Evolutionary conservation across 2,329 filamentous ascomycete genomes (phyloP).

Genomic region (Chaetoscypha palmicola): DNA sequence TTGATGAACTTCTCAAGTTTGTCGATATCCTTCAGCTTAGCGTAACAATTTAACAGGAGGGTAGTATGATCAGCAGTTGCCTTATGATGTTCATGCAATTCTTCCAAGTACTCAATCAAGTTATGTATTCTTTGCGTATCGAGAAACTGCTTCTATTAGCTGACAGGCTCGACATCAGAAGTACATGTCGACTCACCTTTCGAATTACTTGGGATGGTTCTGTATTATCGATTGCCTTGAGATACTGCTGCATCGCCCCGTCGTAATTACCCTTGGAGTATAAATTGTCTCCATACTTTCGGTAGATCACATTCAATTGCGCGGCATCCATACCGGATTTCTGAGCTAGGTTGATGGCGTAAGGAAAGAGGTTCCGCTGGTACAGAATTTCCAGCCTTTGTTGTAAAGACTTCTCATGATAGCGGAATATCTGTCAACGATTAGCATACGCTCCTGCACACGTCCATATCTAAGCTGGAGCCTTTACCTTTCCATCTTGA

Average conservation of each 20-base stretch:
- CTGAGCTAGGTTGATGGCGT: slow-evolving; percentile 88
- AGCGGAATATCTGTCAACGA: slow-evolving; percentile 66
- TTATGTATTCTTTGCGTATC: slow-evolving; percentile 98
- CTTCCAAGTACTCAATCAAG: slow-evolving; percentile 92
- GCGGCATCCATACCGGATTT: slow-evolving; percentile 73
- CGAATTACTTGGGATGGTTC: slow-evolving; percentile 94
- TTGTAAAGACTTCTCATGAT: slow-evolving; percentile 83
- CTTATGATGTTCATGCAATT: slow-evolving; percentile 87
- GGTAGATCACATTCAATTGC: slow-evolving; percentile 86
- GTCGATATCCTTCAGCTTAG: slow-evolving; percentile 92
- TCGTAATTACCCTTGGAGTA: slow-evolving; percentile 96
- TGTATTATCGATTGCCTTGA: slow-evolving; percentile 91
- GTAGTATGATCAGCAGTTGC: slow-evolving; percentile 96
- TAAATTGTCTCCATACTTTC: slow-evolving; percentile 87
- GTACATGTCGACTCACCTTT: slow-evolving; percentile 60
- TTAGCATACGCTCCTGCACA: slow-evolving; percentile 21
- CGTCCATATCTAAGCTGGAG: background rate
- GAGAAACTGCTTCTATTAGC: slow-evolving; percentile 57
- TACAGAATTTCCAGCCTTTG: slow-evolving; percentile 92
- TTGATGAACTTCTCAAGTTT: slow-evolving; percentile 97
- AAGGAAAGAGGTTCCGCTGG: slow-evolving; percentile 82
- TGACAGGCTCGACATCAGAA: background rate
- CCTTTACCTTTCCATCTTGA: slow-evolving; percentile 79
- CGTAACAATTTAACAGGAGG: slow-evolving; percentile 90
- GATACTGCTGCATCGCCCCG: slow-evolving; percentile 97